These are phyloP conservation scores for Chaetoceros muelleri DNA, from an alignment of 108 stramenopile species.

Conservation along the genomic window DNA sequence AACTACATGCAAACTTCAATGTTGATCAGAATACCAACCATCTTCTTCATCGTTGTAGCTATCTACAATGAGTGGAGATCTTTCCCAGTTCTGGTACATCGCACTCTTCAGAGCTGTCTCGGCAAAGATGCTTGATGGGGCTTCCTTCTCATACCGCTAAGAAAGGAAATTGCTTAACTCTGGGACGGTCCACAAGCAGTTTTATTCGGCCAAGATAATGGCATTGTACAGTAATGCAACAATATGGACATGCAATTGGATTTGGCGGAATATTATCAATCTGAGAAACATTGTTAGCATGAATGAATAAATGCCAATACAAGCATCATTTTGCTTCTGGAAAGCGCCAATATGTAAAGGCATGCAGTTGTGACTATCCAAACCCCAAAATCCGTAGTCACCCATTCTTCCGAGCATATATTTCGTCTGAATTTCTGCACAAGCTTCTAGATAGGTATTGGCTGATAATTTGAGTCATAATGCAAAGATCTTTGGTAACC, in stretches of 20 bases:
- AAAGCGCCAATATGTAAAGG: conserved; percentile 92
- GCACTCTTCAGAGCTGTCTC: conserved; percentile 9
- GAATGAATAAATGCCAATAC: too few relatives aligned
- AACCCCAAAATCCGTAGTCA: conserved; percentile 91
- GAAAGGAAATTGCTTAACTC: too few relatives aligned
- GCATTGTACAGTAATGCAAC: conserved; percentile 79
- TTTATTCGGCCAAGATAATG: conserved; percentile 91
- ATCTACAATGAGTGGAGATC: too few relatives aligned
- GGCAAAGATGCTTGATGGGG: conserved; percentile 51
- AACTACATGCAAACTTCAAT: conserved; percentile 5
- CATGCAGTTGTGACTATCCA: conserved; percentile 94
- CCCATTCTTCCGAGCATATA: conserved; percentile 94
- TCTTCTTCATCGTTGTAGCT: too few relatives aligned
- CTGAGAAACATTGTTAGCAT: too few relatives aligned
- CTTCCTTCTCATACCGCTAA: conserved; percentile 21
- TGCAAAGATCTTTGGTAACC: conserved; percentile 10
- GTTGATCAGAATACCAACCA: too few relatives aligned
- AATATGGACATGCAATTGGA: conserved; percentile 88
- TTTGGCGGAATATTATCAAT: conserved; percentile 90
- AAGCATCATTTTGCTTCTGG: conserved; percentile 34
- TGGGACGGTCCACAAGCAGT: conserved; percentile 55
- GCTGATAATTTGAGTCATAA: conserved; percentile 25
- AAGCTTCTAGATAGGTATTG: conserved; percentile 58
- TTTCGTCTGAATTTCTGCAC: conserved; percentile 63
- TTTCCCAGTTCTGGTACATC: neutral